Evolutionary conservation across 164 flowering plant genomes (phyloP).

Genomic region (Nymphaea thermarum): DNA sequence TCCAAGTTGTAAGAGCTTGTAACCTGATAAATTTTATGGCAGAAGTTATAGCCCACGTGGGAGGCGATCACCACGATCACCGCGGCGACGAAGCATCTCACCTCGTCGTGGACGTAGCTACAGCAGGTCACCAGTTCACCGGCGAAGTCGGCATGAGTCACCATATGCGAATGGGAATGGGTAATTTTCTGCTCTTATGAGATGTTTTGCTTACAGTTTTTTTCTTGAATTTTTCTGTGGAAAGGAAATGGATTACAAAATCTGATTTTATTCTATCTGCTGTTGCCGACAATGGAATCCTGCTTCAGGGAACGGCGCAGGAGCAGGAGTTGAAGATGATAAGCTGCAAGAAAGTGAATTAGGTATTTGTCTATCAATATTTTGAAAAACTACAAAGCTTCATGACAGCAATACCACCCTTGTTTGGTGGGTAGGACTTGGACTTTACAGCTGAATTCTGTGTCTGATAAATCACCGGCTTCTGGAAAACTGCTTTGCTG

Average conservation of each 20-base stretch:
- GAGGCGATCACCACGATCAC: slow-evolving; percentile 64
- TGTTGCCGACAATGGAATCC: slow-evolving; percentile 32
- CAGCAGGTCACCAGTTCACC: slow-evolving; percentile 64
- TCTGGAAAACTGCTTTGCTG: background rate
- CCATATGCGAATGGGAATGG: slow-evolving; percentile 90
- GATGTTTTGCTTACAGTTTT: background rate
- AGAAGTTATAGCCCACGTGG: slow-evolving; percentile 83
- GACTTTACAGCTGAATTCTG: background rate
- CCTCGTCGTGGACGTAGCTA: slow-evolving; percentile 60
- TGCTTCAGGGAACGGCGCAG: slow-evolving; percentile 46
- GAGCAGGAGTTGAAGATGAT: slow-evolving; percentile 55
- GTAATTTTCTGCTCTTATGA: slow-evolving; percentile 15
- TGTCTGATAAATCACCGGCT: background rate
- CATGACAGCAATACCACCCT: background rate
- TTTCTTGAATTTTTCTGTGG: background rate
- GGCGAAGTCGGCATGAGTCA: slow-evolving; percentile 65
- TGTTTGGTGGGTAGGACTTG: background rate
- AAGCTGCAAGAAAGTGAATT: background rate
- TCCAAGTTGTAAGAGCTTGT: background rate
- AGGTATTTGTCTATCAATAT: too few species aligned
- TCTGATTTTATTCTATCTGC: background rate
- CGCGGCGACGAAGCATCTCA: slow-evolving; percentile 48
- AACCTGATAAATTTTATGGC: background rate
- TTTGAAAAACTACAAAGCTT: too few species aligned
- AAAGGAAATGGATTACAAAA: background rate